Conservation (phyloP, 2,329 filamentous ascomycete genomes). For the Hortaea sp. region DNA sequence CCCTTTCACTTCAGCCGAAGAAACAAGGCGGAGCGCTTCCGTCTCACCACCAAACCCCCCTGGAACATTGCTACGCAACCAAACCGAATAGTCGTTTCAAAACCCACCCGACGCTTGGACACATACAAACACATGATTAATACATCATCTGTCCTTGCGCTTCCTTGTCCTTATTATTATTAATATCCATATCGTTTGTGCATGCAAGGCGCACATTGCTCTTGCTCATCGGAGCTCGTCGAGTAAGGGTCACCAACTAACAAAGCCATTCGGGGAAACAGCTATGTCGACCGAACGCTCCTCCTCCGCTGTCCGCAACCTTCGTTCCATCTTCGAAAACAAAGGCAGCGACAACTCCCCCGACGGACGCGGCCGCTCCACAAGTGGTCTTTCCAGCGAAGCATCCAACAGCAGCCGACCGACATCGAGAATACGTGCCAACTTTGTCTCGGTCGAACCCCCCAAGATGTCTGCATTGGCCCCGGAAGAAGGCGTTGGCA, state of each 20-base stretch:
- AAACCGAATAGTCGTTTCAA: not conserved
- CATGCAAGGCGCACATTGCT: no score
- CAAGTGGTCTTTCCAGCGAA: constrained; percentile 23
- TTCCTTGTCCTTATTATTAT: no score
- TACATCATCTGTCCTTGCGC: no score
- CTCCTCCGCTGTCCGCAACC: constrained; percentile 35
- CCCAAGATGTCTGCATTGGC: constrained; percentile 12
- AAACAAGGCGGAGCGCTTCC: not conserved
- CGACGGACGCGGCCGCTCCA: constrained; percentile 36
- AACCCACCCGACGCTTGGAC: no score
- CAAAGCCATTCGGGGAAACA: constrained; percentile 15
- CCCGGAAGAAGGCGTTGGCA: constrained; percentile 2
- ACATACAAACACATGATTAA: no score
- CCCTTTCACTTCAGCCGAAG: not conserved
- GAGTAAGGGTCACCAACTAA: not conserved
- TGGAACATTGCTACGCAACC: not conserved
- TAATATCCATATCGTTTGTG: no score
- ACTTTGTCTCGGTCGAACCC: constrained; percentile 38
- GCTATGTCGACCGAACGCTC: constrained; percentile 35
- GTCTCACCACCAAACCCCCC: not conserved
- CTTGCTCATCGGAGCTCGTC: no score
- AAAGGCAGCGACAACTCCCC: constrained; percentile 21
- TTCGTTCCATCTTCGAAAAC: constrained; percentile 41
- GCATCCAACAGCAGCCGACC: constrained; percentile 22
- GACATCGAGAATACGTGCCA: constrained; percentile 37